A percentile compares a stretch with the other conserved stretches of the same genome.
phyloP scores from a whole-genome alignment of 129 eudicot genomes.

The Ambrosia artemisiifolia region DNA sequence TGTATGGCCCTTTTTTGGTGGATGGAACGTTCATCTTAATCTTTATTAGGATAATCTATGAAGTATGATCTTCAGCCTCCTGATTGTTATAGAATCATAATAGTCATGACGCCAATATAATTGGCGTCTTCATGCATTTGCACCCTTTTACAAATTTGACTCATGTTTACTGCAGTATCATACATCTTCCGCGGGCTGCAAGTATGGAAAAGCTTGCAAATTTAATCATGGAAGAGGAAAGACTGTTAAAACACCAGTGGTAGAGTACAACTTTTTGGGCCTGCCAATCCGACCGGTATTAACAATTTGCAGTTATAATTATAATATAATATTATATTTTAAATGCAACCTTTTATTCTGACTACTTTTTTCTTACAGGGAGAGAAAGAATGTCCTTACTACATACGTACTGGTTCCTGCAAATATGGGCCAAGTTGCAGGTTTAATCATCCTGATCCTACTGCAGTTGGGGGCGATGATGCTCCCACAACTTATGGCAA shows the following conservation, averaged over 20 bases:
- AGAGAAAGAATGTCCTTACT: constrained; percentile 79
- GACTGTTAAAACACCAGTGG: constrained; percentile 32
- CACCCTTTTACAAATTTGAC: constrained; percentile 1
- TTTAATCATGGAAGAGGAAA: constrained; percentile 54
- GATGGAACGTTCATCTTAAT: not conserved
- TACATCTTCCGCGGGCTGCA: constrained; percentile 76
- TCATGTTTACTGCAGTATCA: constrained; percentile 60
- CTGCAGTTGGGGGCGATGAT: constrained; percentile 52
- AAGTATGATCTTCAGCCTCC: not conserved
- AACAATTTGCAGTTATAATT: not conserved
- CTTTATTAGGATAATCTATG: not conserved
- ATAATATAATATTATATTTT: not conserved
- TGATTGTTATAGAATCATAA: not conserved
- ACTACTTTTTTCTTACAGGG: constrained; percentile 42
- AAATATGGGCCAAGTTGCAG: constrained; percentile 81
- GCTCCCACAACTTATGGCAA: constrained; percentile 45
- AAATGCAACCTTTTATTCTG: constrained; percentile 1
- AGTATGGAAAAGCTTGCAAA: constrained; percentile 76
- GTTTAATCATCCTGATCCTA: constrained; percentile 97
- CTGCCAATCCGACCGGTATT: constrained; percentile 85
- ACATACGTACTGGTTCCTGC: constrained; percentile 95
- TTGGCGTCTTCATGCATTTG: constrained; percentile 14
- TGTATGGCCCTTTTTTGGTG: not conserved
- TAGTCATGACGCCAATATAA: not conserved
- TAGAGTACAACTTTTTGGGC: constrained; percentile 78